Base-by-base conservation (phyloP, 2,329 filamentous ascomycete species). In the Botrytis paeoniae region DNA sequence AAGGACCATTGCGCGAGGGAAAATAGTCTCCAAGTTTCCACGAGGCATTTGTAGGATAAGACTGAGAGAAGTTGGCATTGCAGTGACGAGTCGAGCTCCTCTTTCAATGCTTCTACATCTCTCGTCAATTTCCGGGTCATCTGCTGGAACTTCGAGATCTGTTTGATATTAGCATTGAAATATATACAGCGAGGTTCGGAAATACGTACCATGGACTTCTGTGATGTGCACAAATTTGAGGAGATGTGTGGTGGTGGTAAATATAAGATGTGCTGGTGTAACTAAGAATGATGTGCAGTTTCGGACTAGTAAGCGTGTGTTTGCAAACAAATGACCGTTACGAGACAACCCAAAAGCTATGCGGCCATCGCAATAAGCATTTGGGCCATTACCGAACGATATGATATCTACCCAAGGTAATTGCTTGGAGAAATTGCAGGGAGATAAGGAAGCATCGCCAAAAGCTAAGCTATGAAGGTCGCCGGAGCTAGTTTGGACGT, bases 21-120 rank as follows among this genome's bases (percentile, higher is more conserved):
- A 98, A 68, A 98, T 95, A 0, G 95, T 98, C 82, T 99, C 96
- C 2, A 98, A 84, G 77, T 99, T 99, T 32, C 96, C 96, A 78
- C 96, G 88, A 1, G 96, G 96, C 93, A 98, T 98, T 81, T 99
- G 96, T 5, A 99, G 85, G 0, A 97, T 89, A 14, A 99, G 85
- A 70, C 90, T 92, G 83, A 97, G 96, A 59, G 90, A 92, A 5
- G 93, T 93, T 2, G 96, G 95, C 82, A 97, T 95, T 41, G 94
- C 94, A 0, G 93, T 96, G 35, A 99, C 90, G 22, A 99, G 87
- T 66, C 90, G 91, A 4, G 93, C 94, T 25, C 96, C 96, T 76
- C 96, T 90, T 82, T 99, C 96, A 72, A 99, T 92, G 78, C 90
- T 97, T 76, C 96, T 89, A 81, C 95, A 98, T 79, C 96, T 87